Evolutionary conservation across 2,329 filamentous ascomycete genomes (phyloP), one percentile per base, ranked within the genome.

Genomic region (Madurella mycetomatis): DNA sequence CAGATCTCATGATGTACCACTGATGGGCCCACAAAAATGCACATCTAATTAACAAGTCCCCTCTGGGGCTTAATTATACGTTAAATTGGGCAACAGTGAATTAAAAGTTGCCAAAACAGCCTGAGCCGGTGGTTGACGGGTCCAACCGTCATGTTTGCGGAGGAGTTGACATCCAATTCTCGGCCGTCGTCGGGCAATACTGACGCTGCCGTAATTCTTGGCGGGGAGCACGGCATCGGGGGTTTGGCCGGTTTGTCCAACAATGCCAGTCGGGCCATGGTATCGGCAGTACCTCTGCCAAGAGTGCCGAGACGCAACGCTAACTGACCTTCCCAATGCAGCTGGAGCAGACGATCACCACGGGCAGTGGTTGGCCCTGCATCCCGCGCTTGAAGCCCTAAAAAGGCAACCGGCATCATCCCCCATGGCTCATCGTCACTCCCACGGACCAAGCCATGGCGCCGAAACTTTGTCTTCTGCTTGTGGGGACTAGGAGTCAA

Each of bases 191-290:
- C 34, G 13, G 34, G 5, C 46, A 12, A 32, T 44, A 44, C 53
- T 51, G 54, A 46, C 53, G 44, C 51, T 61, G 19, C 60, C 60
- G 61, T 57, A 56, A 64, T 64, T 40, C 62, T 64, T 62, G 61
- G 60, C 58, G 42, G 41, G 34, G 54, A 64, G 62, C 61, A 64
- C 62, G 62, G 63, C 62, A 64, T 64, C 58, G 61, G 57, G 18
- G 44, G 50, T 39, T 49, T 44, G 48, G 44, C 51, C 51, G 45
- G 32, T 56, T 55, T 40, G 44, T 48, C 32, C 41, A 17, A 37
- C 34, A 37, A 12, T 15, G 34, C 9, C 34, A 30, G 41, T 16
- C 18, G 4, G 25, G 25, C 25, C 25, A 25, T 25, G 25, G 25
- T 25, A 25, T 25, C 25, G 25, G 25, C 25, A 25, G 30, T n/a